Evolutionary conservation across 805 yeast species (phyloP).

Genomic region (Candida awuae): DNA sequence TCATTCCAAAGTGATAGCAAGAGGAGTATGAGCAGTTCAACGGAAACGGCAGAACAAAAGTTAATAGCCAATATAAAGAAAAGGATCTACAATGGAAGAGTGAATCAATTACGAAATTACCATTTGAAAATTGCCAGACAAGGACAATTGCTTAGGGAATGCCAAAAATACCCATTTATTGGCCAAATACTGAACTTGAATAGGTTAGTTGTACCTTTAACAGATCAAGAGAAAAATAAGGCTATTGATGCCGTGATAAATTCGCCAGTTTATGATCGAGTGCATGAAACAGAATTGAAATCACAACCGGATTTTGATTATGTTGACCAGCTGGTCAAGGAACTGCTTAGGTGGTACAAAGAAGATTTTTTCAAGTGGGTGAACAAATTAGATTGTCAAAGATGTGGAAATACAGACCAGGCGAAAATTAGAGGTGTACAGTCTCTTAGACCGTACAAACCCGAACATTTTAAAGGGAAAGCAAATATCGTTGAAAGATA

Average conservation of each 20-base stretch:
- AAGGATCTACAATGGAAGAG: slow-evolving; percentile 1
- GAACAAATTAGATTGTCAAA: slow-evolving; percentile 53
- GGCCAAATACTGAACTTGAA: background rate
- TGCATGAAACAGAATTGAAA: slow-evolving; percentile 21
- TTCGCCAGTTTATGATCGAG: slow-evolving; percentile 49
- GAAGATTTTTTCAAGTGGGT: slow-evolving; percentile 80
- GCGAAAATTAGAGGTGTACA: slow-evolving; percentile 34
- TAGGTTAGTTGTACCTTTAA: background rate
- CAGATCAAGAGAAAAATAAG: slow-evolving; percentile 34
- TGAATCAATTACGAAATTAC: background rate
- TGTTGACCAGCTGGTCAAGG: slow-evolving; percentile 51
- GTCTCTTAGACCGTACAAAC: slow-evolving; percentile 25
- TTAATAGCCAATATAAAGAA: background rate
- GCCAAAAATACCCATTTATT: background rate
- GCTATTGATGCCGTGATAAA: slow-evolving; percentile 63
- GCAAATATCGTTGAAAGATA: slow-evolving; percentile 61
- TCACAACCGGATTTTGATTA: slow-evolving; percentile 29
- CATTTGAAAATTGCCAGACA: background rate
- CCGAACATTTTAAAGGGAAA: slow-evolving; percentile 38
- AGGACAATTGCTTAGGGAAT: background rate
- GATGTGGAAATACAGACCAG: slow-evolving; percentile 38
- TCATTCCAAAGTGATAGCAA: too few relatives aligned
- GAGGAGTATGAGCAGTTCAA: background rate
- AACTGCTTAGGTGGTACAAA: slow-evolving; percentile 62
- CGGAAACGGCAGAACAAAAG: too few relatives aligned